phyloP scores from a whole-genome alignment of 2,329 filamentous ascomycete genomes.

The Phoma sp. region DNA sequence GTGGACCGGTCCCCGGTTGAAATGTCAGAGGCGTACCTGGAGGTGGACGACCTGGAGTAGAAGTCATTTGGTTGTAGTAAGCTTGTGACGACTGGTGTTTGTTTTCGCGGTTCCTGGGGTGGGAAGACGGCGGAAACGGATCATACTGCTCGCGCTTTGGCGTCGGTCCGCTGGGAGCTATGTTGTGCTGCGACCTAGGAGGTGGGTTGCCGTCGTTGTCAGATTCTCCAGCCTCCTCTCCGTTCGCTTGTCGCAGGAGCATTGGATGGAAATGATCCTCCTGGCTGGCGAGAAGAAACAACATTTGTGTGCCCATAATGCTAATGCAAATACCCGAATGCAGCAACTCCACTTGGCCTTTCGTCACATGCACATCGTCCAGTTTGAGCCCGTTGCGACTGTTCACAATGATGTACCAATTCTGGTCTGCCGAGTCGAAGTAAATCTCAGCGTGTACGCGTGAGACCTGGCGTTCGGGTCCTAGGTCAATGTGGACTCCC shows the following conservation, averaged over 20 bases:
- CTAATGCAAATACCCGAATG: slow-evolving; percentile 91
- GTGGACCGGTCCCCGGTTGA: slow-evolving; percentile 43
- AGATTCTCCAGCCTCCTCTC: slow-evolving; percentile 47
- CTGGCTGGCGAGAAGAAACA: slow-evolving; percentile 90
- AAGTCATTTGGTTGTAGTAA: slow-evolving; percentile 44
- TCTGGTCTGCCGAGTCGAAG: slow-evolving; percentile 56
- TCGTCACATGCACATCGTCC: slow-evolving; percentile 75
- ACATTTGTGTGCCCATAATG: slow-evolving; percentile 94
- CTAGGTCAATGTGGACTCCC: slow-evolving; percentile 82
- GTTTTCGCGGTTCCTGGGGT: slow-evolving; percentile 34
- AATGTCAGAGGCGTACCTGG: slow-evolving; percentile 46
- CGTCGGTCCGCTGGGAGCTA: slow-evolving; percentile 43
- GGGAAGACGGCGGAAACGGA: slow-evolving; percentile 48
- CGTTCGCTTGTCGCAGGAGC: slow-evolving; percentile 68
- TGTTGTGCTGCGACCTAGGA: slow-evolving; percentile 42
- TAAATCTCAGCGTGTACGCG: slow-evolving; percentile 59
- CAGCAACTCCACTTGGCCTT: slow-evolving; percentile 70
- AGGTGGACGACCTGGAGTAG: slow-evolving; percentile 43
- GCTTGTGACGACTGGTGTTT: slow-evolving; percentile 43
- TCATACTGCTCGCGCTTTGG: slow-evolving; percentile 49
- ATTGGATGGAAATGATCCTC: slow-evolving; percentile 72
- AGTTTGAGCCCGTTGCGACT: slow-evolving; percentile 91
- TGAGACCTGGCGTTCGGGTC: slow-evolving; percentile 60
- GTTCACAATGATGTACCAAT: slow-evolving; percentile 86
- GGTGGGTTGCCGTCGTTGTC: slow-evolving; percentile 48